Conservation (phyloP, 2,329 filamentous ascomycete genomes). For the Beauveria rudraprayagi region DNA sequence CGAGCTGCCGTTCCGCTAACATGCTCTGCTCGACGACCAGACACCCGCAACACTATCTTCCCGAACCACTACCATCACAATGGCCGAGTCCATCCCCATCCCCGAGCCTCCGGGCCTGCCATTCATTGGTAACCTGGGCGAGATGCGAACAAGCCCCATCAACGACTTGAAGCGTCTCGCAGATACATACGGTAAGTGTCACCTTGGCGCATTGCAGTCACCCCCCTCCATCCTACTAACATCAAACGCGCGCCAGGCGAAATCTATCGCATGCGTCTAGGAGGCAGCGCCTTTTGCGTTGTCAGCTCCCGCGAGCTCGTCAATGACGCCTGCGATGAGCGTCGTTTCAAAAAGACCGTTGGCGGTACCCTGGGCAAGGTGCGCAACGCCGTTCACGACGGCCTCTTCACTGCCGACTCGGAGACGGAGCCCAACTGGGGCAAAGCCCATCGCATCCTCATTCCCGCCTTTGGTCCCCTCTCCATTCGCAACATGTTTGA, state of each 20-base stretch:
- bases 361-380: conserved; percentile 38
- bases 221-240: background rate
- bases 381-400: conserved; percentile 53
- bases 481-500: conserved; percentile 61
- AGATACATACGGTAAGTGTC: conserved; percentile 54
- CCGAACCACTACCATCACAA: conserved; percentile 12
- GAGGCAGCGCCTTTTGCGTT: conserved; percentile 40
- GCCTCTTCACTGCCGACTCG: conserved; percentile 51
- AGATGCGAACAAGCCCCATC: conserved; percentile 53
- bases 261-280: conserved; percentile 50
- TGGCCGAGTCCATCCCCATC: conserved; percentile 39
- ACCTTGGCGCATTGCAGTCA: background rate
- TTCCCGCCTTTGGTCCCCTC: conserved; percentile 63
- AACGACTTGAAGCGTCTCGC: conserved; percentile 48
- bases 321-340: conserved; percentile 58
- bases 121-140: conserved; percentile 56
- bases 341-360: conserved; percentile 54
- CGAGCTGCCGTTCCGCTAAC: background rate
- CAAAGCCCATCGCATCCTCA: conserved; percentile 56
- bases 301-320: conserved; percentile 47
- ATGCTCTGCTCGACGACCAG: background rate
- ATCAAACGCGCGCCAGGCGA: conserved; percentile 36
- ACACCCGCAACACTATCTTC: background rate
- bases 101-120: conserved; percentile 57
- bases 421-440: conserved; percentile 53